A percentile compares a stretch with the other conserved stretches of the same genome.
These are phyloP conservation scores for Artomyces pyxidatus DNA, from an alignment of 768 basidiomycete genomes.

Conservation along the genomic window DNA sequence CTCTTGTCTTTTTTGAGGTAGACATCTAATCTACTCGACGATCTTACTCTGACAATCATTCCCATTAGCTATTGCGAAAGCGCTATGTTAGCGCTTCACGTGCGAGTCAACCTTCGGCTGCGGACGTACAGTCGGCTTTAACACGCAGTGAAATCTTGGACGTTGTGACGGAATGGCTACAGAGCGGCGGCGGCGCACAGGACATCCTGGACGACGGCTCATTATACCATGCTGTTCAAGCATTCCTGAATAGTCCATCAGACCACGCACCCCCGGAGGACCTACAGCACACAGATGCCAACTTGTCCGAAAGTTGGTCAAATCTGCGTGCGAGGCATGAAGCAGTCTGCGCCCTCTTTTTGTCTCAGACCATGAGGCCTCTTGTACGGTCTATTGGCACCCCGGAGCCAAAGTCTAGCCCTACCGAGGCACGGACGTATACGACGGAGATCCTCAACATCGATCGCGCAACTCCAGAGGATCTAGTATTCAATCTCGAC, in stretches of 20 bases:
- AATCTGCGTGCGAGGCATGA: not conserved
- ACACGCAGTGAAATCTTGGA: constrained; percentile 57
- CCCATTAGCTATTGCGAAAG: constrained; percentile 61
- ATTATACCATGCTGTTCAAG: constrained; percentile 46
- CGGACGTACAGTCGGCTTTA: constrained; percentile 40
- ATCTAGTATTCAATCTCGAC: constrained; percentile 72
- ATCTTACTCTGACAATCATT: not conserved
- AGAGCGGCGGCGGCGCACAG: constrained; percentile 65
- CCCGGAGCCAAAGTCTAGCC: not conserved
- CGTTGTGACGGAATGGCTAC: constrained; percentile 65
- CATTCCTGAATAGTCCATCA: constrained; percentile 50
- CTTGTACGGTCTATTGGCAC: not conserved
- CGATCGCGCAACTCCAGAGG: constrained; percentile 55
- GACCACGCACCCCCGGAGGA: constrained; percentile 43
- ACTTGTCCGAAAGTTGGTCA: constrained; percentile 9
- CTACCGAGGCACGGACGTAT: constrained; percentile 4
- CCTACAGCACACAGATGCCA: constrained; percentile 1
- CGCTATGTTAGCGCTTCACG: constrained; percentile 52
- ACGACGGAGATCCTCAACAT: constrained; percentile 45
- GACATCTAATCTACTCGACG: constrained; percentile 14
- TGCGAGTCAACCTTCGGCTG: constrained; percentile 31
- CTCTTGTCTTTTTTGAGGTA: constrained; percentile 81
- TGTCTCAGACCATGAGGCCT: constrained; percentile 11
- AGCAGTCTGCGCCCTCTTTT: constrained; percentile 1
- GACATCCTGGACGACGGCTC: constrained; percentile 68